A percentile compares a stretch with the other conserved stretches of the same genome.
Evolutionary conservation across 805 yeast genomes (phyloP).

Genomic region (Cephaloascus fragrans): DNA sequence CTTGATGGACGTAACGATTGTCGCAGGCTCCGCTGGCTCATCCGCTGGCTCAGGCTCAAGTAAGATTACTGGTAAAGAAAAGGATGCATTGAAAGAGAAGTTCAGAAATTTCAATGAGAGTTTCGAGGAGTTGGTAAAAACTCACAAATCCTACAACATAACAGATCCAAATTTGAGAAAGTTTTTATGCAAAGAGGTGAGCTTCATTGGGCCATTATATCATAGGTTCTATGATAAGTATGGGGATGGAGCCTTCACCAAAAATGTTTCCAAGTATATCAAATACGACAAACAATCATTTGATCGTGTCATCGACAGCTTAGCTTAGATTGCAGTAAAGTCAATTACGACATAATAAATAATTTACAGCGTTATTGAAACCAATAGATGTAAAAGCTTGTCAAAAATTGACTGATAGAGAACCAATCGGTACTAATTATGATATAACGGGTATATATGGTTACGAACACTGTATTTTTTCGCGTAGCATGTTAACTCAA

Average conservation of each 20-base stretch:
- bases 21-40: conserved; percentile 37
- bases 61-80: conserved; percentile 55
- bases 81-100: conserved; percentile 75
- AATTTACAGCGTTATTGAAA: no score
- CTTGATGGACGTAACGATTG: conserved; percentile 73
- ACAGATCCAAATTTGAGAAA: conserved; percentile 58
- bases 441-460: no score
- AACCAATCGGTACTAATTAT: no score
- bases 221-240: conserved; percentile 77
- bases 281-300: conserved; percentile 46
- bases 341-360: no score
- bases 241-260: conserved; percentile 58
- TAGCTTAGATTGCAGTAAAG: neutral
- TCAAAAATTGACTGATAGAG: no score
- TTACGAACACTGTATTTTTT: no score
- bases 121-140: conserved; percentile 67
- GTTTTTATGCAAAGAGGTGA: conserved; percentile 61
- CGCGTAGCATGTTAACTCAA: no score
- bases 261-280: conserved; percentile 61
- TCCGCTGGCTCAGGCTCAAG: conserved; percentile 18
- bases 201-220: conserved; percentile 75
- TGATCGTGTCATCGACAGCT: conserved; percentile 11
- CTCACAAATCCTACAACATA: conserved; percentile 55
- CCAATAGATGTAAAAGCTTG: no score
- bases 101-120: conserved; percentile 73